These are phyloP conservation scores for Aureobasidium leucospermi DNA, from an alignment of 2,329 filamentous ascomycete genomes.

Conservation along the genomic window DNA sequence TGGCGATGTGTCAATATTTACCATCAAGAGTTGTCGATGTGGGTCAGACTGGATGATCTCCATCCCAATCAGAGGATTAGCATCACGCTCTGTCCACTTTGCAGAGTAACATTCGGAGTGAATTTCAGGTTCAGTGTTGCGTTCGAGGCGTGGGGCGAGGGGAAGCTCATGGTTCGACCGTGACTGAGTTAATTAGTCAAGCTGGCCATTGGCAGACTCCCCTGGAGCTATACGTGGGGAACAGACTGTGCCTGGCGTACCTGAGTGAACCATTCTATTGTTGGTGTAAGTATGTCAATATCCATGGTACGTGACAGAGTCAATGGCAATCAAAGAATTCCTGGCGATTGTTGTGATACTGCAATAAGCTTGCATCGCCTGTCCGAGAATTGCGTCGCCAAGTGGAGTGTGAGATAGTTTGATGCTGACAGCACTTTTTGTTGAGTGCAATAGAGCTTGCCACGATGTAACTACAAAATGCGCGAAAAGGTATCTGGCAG, in stretches of 20 bases:
- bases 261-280: background rate
- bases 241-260: background rate
- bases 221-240: background rate
- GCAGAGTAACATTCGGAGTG: background rate
- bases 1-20: background rate
- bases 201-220: background rate
- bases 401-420: background rate
- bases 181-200: background rate
- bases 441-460: background rate
- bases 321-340: background rate
- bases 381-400: background rate
- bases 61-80: background rate
- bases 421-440: background rate
- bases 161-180: background rate
- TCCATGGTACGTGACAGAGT: background rate
- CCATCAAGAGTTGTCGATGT: background rate
- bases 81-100: background rate
- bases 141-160: background rate
- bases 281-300: background rate
- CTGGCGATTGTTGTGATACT: background rate
- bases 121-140: background rate
- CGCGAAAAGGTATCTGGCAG: background rate
- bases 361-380: too few relatives aligned
- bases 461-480: background rate
- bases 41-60: background rate